These are phyloP conservation scores for Umbilicus rupestris DNA, from an alignment of 164 flowering plant species.

Conservation along the genomic window DNA sequence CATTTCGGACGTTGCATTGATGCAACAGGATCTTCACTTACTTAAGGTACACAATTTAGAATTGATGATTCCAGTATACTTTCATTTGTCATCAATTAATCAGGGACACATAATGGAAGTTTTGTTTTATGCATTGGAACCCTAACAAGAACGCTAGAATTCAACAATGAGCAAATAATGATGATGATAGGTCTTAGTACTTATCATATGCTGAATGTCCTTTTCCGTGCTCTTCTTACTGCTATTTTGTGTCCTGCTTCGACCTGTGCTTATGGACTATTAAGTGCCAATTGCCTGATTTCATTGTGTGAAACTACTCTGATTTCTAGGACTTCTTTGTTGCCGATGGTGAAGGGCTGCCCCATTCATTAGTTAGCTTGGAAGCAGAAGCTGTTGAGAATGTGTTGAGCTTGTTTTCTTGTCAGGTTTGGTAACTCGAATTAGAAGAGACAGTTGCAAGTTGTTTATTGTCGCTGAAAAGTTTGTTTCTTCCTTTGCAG, in stretches of 20 bases:
- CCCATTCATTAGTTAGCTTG: slow-evolving; percentile 55
- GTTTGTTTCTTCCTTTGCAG: slow-evolving; percentile 25
- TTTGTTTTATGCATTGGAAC: neutral
- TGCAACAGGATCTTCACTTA: slow-evolving; percentile 63
- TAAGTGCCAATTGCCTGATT: neutral
- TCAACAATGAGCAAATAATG: neutral
- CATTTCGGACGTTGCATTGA: slow-evolving; percentile 40
- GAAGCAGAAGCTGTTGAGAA: slow-evolving; percentile 54
- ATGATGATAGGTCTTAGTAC: neutral
- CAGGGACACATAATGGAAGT: neutral
- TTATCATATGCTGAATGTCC: too few relatives aligned
- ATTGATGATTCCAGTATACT: neutral
- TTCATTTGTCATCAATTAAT: neutral
- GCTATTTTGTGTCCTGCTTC: neutral
- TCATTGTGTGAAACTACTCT: slow-evolving; percentile 3
- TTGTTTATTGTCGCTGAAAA: neutral
- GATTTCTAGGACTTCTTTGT: slow-evolving; percentile 66
- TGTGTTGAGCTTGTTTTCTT: slow-evolving; percentile 42
- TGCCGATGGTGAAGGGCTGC: slow-evolving; percentile 88
- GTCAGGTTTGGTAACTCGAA: slow-evolving; percentile 34
- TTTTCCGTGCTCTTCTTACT: too few relatives aligned
- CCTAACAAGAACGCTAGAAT: neutral
- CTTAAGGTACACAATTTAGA: slow-evolving; percentile 39
- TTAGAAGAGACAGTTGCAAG: neutral
- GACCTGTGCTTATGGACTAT: neutral